phyloP scores from a whole-genome alignment of 2,329 filamentous ascomycete species.

The Colletotrichum magnum region DNA sequence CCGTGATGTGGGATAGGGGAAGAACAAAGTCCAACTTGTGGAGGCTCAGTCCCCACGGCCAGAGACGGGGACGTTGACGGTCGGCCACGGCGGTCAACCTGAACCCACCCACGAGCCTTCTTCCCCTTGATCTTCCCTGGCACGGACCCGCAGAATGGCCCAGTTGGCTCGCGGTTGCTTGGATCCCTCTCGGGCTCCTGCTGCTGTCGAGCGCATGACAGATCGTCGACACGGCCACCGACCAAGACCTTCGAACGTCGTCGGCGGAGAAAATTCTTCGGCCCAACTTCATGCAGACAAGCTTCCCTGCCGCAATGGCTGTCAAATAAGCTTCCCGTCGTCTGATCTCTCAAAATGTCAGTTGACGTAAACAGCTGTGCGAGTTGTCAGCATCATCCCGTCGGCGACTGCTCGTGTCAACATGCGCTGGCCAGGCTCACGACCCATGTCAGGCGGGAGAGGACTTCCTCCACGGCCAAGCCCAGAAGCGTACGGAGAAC shows the following conservation, averaged over 20 bases:
- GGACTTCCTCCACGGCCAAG: conserved; percentile 17
- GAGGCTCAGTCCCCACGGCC: conserved; percentile 10
- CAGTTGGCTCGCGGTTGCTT: conserved; percentile 4
- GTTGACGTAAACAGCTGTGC: conserved; percentile 11
- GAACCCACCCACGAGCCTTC: conserved; percentile 21
- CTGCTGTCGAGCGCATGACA: conserved; percentile 10
- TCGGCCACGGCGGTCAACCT: conserved; percentile 13
- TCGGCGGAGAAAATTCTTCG: conserved; percentile 9
- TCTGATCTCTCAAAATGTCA: conserved; percentile 19
- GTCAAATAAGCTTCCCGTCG: conserved; percentile 23
- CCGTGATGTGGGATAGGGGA: conserved; percentile 25
- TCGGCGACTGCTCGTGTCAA: conserved; percentile 6
- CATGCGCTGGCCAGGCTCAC: conserved; percentile 2
- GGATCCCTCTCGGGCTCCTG: conserved; percentile 9
- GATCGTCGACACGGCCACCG: conserved; percentile 19
- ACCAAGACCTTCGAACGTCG: not conserved
- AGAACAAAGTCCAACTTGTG: conserved; percentile 12
- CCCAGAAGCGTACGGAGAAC: conserved; percentile 13
- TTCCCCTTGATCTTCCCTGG: conserved; percentile 25
- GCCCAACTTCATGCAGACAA: conserved; percentile 16
- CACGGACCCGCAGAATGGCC: conserved; percentile 8
- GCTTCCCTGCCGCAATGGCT: conserved; percentile 8
- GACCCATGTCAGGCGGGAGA: conserved; percentile 12
- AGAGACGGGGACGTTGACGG: conserved; percentile 18
- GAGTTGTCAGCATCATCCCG: conserved; percentile 26